Conservation (phyloP, 2,329 filamentous ascomycete genomes). For the Iodosphaeria phyllophila region DNA sequence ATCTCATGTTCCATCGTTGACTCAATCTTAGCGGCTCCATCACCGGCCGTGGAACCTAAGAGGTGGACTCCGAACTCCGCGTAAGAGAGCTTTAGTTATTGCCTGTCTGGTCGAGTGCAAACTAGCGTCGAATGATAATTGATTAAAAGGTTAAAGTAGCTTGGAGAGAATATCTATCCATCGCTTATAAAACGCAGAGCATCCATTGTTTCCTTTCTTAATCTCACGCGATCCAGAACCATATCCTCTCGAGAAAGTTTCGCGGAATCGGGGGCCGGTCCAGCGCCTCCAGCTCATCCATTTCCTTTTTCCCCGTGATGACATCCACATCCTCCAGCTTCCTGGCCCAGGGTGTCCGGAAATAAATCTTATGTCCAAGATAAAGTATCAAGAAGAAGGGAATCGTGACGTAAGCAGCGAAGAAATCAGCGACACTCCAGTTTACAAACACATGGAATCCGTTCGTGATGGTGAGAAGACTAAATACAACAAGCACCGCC, state of each 20-base stretch:
- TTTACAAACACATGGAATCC: conserved; percentile 61
- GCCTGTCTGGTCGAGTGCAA: too few relatives aligned
- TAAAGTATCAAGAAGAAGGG: conserved; percentile 43
- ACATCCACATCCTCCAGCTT: conserved; percentile 33
- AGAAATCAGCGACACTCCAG: conserved; percentile 44
- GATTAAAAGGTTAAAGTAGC: not conserved
- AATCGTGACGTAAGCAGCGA: conserved; percentile 44
- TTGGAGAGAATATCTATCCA: not conserved
- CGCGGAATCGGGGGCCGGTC: conserved; percentile 27
- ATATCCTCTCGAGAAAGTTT: conserved; percentile 30
- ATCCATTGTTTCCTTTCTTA: not conserved
- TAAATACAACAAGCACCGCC: conserved; percentile 35
- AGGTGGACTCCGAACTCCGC: too few relatives aligned
- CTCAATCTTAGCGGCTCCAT: too few relatives aligned
- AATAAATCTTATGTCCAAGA: conserved; percentile 36
- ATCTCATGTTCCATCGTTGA: too few relatives aligned
- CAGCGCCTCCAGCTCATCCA: conserved; percentile 35
- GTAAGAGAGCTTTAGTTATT: too few relatives aligned
- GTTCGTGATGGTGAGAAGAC: conserved; percentile 50
- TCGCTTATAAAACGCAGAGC: not conserved
- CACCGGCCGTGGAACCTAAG: too few relatives aligned
- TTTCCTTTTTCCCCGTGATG: conserved; percentile 38
- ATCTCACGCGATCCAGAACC: conserved; percentile 34
- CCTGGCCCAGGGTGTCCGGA: conserved; percentile 22
- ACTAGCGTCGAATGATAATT: too few relatives aligned